Evolutionary conservation across 2,329 filamentous ascomycete species (phyloP).

Genomic region (Ophiocordyceps camponoti-saundersi): DNA sequence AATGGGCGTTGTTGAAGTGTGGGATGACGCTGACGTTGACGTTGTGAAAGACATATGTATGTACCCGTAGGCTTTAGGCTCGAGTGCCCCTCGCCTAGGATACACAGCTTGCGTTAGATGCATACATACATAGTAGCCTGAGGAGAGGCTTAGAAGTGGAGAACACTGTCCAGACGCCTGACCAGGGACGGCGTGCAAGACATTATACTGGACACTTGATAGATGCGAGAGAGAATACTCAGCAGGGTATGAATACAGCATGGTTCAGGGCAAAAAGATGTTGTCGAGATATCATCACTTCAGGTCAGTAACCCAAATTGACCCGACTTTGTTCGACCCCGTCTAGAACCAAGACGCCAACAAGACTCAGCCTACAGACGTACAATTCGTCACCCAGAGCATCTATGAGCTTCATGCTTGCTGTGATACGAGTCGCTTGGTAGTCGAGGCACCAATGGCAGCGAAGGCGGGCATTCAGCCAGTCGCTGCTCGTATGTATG

Average conservation of each 20-base stretch:
- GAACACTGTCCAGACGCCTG: neutral
- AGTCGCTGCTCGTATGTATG: slow-evolving; percentile 16
- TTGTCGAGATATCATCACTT: too few species aligned
- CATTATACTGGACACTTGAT: too few species aligned
- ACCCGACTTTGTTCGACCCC: neutral
- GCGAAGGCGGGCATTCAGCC: slow-evolving; percentile 23
- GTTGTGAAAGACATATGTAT: neutral
- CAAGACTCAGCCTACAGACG: neutral
- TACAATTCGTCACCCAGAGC: neutral
- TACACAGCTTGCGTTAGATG: too few species aligned
- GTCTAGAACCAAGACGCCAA: neutral
- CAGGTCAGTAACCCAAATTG: neutral
- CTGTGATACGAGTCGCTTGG: slow-evolving; percentile 29
- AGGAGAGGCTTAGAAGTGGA: neutral
- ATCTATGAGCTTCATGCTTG: slow-evolving; percentile 18
- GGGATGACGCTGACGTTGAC: neutral
- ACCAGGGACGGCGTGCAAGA: too few species aligned
- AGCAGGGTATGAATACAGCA: too few species aligned
- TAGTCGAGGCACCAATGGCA: slow-evolving; percentile 25
- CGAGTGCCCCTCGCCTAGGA: too few species aligned
- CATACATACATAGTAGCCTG: too few species aligned
- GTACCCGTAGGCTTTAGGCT: neutral
- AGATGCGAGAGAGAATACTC: too few species aligned
- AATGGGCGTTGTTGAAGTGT: neutral
- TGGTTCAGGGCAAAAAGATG: too few species aligned